These are phyloP conservation scores for Gastrolobium bilobum DNA, from an alignment of 306 rosid species.

Conservation along the genomic window DNA sequence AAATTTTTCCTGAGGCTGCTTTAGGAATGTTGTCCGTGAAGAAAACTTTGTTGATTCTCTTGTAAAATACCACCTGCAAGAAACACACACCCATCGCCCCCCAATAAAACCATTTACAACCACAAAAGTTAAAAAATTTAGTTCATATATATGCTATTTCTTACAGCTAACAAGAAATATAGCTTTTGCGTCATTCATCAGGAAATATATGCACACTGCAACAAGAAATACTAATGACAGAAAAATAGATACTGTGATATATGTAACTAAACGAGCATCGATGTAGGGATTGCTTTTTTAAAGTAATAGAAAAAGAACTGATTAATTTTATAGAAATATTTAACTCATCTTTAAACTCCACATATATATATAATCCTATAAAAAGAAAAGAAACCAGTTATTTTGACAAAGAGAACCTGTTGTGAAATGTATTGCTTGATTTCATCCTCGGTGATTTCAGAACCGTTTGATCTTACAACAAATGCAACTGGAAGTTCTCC, in stretches of 20 bases:
- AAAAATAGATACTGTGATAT: no score
- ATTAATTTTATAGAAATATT: not conserved
- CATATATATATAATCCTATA: not conserved
- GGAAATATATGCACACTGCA: no score
- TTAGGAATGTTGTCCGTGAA: slow-evolving; percentile 81
- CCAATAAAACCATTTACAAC: not conserved
- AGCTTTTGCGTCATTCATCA: no score
- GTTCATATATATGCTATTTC: not conserved
- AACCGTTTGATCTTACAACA: slow-evolving; percentile 74
- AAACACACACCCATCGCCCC: not conserved
- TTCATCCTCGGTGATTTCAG: slow-evolving; percentile 73
- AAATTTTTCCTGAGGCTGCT: slow-evolving; percentile 83
- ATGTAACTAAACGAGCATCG: not conserved
- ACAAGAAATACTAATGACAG: no score
- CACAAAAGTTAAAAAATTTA: not conserved
- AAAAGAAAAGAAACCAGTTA: slow-evolving; percentile 1
- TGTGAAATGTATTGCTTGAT: slow-evolving; percentile 75
- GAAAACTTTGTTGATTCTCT: slow-evolving; percentile 69
- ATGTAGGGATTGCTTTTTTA: not conserved
- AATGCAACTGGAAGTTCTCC: slow-evolving; percentile 93
- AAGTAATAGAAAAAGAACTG: not conserved
- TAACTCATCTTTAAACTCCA: not conserved
- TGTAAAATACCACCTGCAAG: slow-evolving; percentile 74
- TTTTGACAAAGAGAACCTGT: slow-evolving; percentile 63
- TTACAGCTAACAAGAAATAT: no score